Base-by-base conservation (phyloP, 257 asterid species). In the Solanum tacnaense region DNA sequence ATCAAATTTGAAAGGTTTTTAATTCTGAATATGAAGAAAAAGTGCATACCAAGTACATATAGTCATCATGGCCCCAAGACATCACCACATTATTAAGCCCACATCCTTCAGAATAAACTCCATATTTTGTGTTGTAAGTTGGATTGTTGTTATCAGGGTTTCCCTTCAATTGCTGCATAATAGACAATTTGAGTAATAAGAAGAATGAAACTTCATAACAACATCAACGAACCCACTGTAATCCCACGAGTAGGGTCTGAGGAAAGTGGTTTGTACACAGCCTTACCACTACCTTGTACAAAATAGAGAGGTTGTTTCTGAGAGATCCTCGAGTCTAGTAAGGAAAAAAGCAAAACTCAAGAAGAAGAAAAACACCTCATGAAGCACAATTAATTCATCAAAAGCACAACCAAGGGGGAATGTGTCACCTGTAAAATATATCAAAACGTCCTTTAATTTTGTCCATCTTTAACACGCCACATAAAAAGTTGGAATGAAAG, bases 51-150 rank as follows among this genome's bases (percentile, higher is more conserved):
- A 93, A 38, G 76, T 90, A 89, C 94, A 92, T 92, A 49, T 92
- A 93, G 27, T 93, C 93, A 49, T 93, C 93, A 36, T 93, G 95
- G 13, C 94, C 95, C 92, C 93, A 93, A 21, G 95, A 93, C 93
- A 92, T 93, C 85, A 88, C 16, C 8, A 92, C 92, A 52, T 91
- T 89, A 7, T 91, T 90, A 13, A 91, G 88, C 23, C 94, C 94
- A 74, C 94, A 91, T 74, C 92, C 93, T 81, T 90, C 90, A 13
- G 87, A 56, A 75, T 91, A 92, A 72, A 92, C 83, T 74, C 93
- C 93, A 65, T 58, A 56, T 86, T 92, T 92, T 52, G 93, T 91
- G 89, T 87, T 89, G 91, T 89, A 91, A 84, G 88, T 4, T 2
- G 90, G 87, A 86, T 90, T 87, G 4, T 82, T 29, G 74, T 31